Conservation (phyloP, 805 yeast genomes). For the Starmerella scarabaei region DNA sequence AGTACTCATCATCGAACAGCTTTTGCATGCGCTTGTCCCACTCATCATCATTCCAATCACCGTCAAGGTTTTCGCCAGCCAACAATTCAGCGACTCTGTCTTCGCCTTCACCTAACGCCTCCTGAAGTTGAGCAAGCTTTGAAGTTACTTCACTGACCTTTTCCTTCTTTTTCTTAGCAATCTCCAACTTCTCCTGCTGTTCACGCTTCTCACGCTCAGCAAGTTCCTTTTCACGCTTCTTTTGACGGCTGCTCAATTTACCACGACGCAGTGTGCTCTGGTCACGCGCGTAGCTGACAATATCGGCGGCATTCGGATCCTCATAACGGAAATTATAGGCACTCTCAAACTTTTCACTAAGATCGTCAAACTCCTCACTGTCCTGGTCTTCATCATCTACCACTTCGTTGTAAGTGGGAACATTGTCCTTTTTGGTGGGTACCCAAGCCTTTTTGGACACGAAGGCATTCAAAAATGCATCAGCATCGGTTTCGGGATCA, state of each 20-base stretch:
- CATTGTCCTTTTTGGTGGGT: conserved; percentile 39
- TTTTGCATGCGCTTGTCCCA: conserved; percentile 84
- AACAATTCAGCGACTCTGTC: conserved; percentile 49
- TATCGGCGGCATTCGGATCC: conserved; percentile 80
- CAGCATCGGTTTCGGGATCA: conserved; percentile 49
- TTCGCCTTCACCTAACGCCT: conserved; percentile 48
- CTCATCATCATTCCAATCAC: conserved; percentile 77
- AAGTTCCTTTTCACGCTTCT: conserved; percentile 60
- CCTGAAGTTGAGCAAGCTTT: conserved; percentile 48
- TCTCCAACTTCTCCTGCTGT: conserved; percentile 42
- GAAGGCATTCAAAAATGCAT: conserved; percentile 60
- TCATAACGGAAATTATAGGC: conserved; percentile 93
- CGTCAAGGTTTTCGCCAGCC: conserved; percentile 64
- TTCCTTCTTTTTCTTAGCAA: conserved; percentile 58
- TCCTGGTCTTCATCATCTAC: conserved; percentile 46
- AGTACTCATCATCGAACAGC: conserved; percentile 74
- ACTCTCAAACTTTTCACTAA: conserved; percentile 79
- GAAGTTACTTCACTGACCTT: conserved; percentile 70
- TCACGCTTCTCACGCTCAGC: conserved; percentile 42
- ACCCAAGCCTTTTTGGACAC: conserved; percentile 79
- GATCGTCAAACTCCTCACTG: conserved; percentile 76
- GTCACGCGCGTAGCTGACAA: conserved; percentile 81
- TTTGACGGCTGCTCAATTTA: conserved; percentile 59
- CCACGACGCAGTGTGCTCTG: conserved; percentile 86
- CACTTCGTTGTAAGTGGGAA: conserved; percentile 26